phyloP scores from a whole-genome alignment of 2,329 filamentous ascomycete species.

The Torrubiella hemipterigena region DNA sequence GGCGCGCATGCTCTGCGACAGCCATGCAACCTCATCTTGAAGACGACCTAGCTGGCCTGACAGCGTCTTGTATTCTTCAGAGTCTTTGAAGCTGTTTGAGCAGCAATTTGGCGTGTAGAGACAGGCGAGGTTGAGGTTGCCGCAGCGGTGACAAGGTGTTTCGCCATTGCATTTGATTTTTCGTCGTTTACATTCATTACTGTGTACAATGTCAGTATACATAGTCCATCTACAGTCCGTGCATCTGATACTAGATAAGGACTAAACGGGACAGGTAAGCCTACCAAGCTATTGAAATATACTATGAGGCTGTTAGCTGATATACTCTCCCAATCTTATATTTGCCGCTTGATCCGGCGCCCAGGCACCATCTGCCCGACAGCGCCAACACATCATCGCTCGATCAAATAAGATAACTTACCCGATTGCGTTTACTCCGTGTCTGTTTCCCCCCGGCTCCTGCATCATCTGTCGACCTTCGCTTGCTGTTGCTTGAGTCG shows the following conservation, averaged over 20 bases:
- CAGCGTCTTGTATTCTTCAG: conserved; percentile 81
- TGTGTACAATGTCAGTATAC: conserved; percentile 15
- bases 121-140: conserved; percentile 54
- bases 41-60: conserved; percentile 59
- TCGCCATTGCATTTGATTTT: conserved; percentile 68
- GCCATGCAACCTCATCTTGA: conserved; percentile 72
- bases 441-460: conserved; percentile 31
- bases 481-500: conserved; percentile 17
- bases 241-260: background rate
- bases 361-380: conserved; percentile 1
- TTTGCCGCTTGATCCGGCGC: background rate
- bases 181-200: conserved; percentile 63
- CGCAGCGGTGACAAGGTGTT: conserved; percentile 54
- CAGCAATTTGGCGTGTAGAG: conserved; percentile 57
- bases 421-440: conserved; percentile 48
- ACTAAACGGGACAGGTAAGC: conserved; percentile 10
- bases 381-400: too few species aligned
- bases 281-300: conserved; percentile 51
- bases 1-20: conserved; percentile 60
- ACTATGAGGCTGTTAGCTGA: conserved; percentile 22
- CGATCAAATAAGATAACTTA: conserved; percentile 24
- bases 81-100: conserved; percentile 77
- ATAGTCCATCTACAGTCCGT: conserved; percentile 4
- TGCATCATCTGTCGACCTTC: conserved; percentile 29
- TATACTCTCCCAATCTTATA: conserved; percentile 5